Evolutionary conservation across 2,329 filamentous ascomycete genomes (phyloP).

Genomic region (Fusarium sp.): DNA sequence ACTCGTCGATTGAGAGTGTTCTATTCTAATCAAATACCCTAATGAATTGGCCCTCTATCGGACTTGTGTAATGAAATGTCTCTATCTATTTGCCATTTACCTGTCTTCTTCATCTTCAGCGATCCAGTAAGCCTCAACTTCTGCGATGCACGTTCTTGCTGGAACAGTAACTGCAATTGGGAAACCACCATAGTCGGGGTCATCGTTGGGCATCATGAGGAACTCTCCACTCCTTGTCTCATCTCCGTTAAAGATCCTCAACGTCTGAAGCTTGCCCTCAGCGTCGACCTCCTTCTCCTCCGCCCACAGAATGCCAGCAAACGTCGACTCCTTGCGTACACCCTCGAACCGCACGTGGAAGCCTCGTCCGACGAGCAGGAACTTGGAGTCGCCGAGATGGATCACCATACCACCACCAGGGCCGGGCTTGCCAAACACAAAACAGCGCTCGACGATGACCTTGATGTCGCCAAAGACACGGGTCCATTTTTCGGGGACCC

Average conservation of each 20-base stretch:
- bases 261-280: constrained; percentile 48
- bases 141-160: constrained; percentile 61
- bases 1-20: not conserved
- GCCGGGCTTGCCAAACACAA: constrained; percentile 55
- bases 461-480: constrained; percentile 49
- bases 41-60: not conserved
- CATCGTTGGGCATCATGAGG: constrained; percentile 67
- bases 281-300: constrained; percentile 53
- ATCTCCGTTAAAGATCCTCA: constrained; percentile 54
- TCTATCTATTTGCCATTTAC: not conserved
- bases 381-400: constrained; percentile 50
- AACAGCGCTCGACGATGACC: constrained; percentile 52
- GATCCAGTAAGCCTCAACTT: constrained; percentile 54
- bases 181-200: constrained; percentile 68
- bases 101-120: constrained; percentile 45
- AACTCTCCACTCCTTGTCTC: constrained; percentile 58
- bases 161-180: constrained; percentile 67
- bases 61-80: not conserved
- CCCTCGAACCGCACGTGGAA: constrained; percentile 53
- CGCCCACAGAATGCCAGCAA: constrained; percentile 52
- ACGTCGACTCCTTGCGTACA: constrained; percentile 47
- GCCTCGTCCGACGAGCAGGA: constrained; percentile 52
- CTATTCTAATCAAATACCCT: not conserved
- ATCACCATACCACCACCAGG: constrained; percentile 55
- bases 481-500: constrained; percentile 43